A percentile compares a stretch with the other conserved stretches of the same genome.
These are phyloP conservation scores for Fusarium sp. DNA, from an alignment of 2,329 filamentous ascomycete species.

Conservation along the genomic window DNA sequence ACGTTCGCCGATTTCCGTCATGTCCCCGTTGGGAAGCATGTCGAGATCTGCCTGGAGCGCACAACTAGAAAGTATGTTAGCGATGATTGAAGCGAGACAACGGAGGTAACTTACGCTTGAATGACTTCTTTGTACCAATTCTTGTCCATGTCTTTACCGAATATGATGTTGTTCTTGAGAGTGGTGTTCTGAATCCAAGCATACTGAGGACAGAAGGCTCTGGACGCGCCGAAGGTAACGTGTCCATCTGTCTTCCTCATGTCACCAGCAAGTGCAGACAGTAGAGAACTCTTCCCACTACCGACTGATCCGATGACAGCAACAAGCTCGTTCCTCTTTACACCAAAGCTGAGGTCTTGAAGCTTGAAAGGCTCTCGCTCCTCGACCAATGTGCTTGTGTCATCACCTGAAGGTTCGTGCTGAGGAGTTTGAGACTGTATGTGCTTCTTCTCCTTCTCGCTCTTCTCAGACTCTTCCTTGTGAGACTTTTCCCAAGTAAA, in stretches of 20 bases:
- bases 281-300: conserved; percentile 87
- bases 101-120: conserved; percentile 64
- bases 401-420: conserved; percentile 51
- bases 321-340: conserved; percentile 79
- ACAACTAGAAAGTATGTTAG: conserved; percentile 61
- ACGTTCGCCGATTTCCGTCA: conserved; percentile 93
- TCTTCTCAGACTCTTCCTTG: conserved; percentile 59
- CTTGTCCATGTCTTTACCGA: conserved; percentile 80
- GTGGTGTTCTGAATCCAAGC: conserved; percentile 97
- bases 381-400: conserved; percentile 66
- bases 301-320: conserved; percentile 91
- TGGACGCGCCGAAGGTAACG: conserved; percentile 77
- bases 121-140: conserved; percentile 88
- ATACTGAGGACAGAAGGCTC: conserved; percentile 95
- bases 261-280: conserved; percentile 89
- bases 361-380: conserved; percentile 77
- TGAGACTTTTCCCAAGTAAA: conserved; percentile 88
- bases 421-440: conserved; percentile 36
- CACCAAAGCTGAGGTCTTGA: conserved; percentile 70
- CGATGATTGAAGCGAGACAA: background rate
- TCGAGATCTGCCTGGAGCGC: conserved; percentile 86
- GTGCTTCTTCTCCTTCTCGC: conserved; percentile 56
- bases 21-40: conserved; percentile 89
- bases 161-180: conserved; percentile 88
- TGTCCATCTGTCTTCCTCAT: conserved; percentile 86